Conservation (phyloP, 352 stramenopile species). For the Pythium biforme region DNA sequence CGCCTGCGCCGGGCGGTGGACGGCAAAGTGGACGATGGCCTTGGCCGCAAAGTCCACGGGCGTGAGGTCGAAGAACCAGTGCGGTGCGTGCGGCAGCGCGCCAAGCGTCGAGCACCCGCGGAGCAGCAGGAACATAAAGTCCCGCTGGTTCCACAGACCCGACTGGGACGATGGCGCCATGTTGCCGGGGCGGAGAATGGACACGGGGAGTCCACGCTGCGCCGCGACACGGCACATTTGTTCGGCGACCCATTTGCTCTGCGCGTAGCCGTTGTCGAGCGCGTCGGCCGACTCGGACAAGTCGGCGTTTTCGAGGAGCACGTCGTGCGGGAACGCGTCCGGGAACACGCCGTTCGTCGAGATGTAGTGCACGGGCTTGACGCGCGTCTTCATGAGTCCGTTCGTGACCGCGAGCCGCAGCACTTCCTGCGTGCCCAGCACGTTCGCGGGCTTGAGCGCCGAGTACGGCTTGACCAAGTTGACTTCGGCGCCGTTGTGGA, state of each 20-base stretch:
- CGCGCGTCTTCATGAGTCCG: constrained; percentile 66
- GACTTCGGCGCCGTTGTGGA: constrained; percentile 92
- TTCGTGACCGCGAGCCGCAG: constrained; percentile 85
- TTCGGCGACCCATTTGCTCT: constrained; percentile 93
- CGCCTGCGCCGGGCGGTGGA: constrained; percentile 44
- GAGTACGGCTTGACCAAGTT: constrained; percentile 92
- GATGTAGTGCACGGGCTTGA: constrained; percentile 89
- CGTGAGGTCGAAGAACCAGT: constrained; percentile 91
- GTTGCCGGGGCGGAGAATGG: constrained; percentile 89
- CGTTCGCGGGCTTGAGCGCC: constrained; percentile 84
- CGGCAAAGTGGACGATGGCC: constrained; percentile 81
- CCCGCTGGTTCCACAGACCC: constrained; percentile 82
- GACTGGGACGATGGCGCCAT: constrained; percentile 69
- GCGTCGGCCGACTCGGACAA: constrained; percentile 54
- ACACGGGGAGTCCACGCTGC: constrained; percentile 77
- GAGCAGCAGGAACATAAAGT: constrained; percentile 91
- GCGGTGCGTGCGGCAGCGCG: constrained; percentile 51
- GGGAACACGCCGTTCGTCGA: constrained; percentile 92
- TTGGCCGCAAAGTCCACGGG: constrained; percentile 89
- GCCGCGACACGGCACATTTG: constrained; percentile 80
- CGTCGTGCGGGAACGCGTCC: constrained; percentile 29
- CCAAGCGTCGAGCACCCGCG: constrained; percentile 68
- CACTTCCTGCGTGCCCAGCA: constrained; percentile 88
- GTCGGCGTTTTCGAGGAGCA: constrained; percentile 51
- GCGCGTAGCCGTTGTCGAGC: constrained; percentile 82